phyloP scores from a whole-genome alignment of 768 basidiomycete genomes.

The Tulasnella sp. region DNA sequence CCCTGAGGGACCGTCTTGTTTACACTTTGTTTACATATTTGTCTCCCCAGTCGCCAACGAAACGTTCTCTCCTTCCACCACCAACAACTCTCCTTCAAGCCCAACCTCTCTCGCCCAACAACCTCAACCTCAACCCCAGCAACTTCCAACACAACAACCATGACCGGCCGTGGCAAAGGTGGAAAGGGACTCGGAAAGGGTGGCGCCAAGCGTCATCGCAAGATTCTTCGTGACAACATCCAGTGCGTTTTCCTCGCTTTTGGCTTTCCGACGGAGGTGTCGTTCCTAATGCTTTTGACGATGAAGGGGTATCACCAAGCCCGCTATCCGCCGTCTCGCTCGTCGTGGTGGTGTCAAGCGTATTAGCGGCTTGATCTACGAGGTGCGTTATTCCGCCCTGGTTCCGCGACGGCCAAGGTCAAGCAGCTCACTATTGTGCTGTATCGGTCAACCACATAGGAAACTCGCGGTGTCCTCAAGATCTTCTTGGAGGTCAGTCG shows the following conservation, averaged over 20 bases:
- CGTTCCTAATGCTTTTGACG: constrained; percentile 11
- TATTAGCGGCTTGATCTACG: constrained; percentile 88
- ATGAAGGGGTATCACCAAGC: constrained; percentile 67
- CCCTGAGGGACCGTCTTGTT: neutral
- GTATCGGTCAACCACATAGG: constrained; percentile 22
- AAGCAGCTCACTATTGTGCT: neutral
- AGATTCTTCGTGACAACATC: constrained; percentile 30
- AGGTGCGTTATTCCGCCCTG: constrained; percentile 22
- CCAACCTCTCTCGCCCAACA: neutral
- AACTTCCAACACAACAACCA: constrained; percentile 28
- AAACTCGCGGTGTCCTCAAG: constrained; percentile 91
- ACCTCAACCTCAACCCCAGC: constrained; percentile 14
- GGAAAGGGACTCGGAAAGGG: constrained; percentile 93
- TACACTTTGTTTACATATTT: neutral
- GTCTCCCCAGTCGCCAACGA: neutral
- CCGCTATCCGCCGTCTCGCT: constrained; percentile 36
- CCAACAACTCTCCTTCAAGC: neutral
- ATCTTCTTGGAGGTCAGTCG: constrained; percentile 65
- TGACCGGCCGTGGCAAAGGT: constrained; percentile 97
- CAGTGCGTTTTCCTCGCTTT: neutral
- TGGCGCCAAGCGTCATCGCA: constrained; percentile 32
- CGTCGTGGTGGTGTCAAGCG: constrained; percentile 83
- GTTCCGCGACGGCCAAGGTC: neutral
- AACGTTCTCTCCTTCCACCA: neutral
- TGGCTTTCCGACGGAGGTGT: neutral